phyloP scores from a whole-genome alignment of 148 eudicot genomes.

The Euryodendron excelsum region DNA sequence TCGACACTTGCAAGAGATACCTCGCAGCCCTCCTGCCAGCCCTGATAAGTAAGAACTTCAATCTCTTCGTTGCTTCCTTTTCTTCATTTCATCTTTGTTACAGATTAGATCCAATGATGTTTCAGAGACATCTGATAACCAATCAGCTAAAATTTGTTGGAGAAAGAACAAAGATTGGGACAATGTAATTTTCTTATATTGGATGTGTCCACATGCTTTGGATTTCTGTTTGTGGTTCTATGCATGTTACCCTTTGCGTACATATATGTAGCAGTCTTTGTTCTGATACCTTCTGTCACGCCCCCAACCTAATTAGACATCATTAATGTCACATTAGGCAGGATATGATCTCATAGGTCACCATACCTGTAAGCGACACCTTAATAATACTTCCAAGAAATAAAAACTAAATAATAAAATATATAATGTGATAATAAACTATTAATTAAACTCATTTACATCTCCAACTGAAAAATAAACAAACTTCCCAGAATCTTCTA shows the following conservation, averaged over 20 bases:
- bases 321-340: too few species aligned
- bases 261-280: neutral
- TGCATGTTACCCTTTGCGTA: neutral
- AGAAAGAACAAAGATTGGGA: neutral
- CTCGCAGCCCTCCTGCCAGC: conserved; percentile 88
- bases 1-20: conserved; percentile 81
- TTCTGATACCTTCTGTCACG: too few species aligned
- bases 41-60: conserved; percentile 67
- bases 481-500: too few species aligned
- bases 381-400: too few species aligned
- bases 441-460: too few species aligned
- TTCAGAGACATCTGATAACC: neutral
- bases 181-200: conserved; percentile 3
- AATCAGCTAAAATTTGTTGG: neutral
- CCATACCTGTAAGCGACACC: too few species aligned
- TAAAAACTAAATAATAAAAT: too few species aligned
- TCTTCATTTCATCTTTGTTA: neutral
- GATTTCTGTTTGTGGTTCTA: neutral
- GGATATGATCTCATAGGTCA: too few species aligned
- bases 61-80: neutral
- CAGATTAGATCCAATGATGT: neutral
- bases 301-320: too few species aligned
- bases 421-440: too few species aligned
- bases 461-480: too few species aligned
- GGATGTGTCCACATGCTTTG: conserved; percentile 2